Evolutionary conservation across 352 stramenopile species (phyloP), one percentile per base, ranked within the genome.

Genomic region (Globisporangium middletonii): DNA sequence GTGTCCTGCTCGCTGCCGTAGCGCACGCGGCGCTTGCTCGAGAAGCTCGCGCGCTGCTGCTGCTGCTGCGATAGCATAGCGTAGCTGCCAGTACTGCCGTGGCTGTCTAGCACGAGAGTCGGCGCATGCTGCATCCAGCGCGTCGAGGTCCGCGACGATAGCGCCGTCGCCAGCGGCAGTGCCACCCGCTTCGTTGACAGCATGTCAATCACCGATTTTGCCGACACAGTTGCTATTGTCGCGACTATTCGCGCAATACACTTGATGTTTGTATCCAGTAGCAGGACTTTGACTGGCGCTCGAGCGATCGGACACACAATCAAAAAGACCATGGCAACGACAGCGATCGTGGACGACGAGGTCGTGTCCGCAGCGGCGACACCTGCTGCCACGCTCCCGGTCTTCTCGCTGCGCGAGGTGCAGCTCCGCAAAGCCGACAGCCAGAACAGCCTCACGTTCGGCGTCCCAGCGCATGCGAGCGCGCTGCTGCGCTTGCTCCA

Each of bases 391-490:
- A 26, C 53, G 28, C 65, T 90, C 55, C 77, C 81, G 33, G 46
- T 54, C 33, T 89, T 92, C 67, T 77, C 67, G 28, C 72, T 65
- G 46, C 62, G 63, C 41, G 82, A 92, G 58, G 55, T 63, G 59
- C 69, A 67, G 37, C 63, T 86, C 37, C 59, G 65, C 47, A 92
- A 92, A 62, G 64, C 73, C 0, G 64, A 74, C 42, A 73, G 85
- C 65, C 59, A 69, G 55, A 92, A 89, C 58, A 65, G 58, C 27
- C 50, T 89, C 43, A 43, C 77, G 9, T 88, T 88, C 65, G 72
- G 62, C 4, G 59, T 88, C 0, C 76, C 76, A 11, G 41, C 62
- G 26, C 64, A 55, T 48, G 87, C 82, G 27, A 88, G 78, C 42
- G 35, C 87, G 30, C 62, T 93, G 53, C 68, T 91, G 37, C 73